Base-by-base conservation (phyloP, 2,329 filamentous ascomycete species). In the Scedosporium minutisporum region DNA sequence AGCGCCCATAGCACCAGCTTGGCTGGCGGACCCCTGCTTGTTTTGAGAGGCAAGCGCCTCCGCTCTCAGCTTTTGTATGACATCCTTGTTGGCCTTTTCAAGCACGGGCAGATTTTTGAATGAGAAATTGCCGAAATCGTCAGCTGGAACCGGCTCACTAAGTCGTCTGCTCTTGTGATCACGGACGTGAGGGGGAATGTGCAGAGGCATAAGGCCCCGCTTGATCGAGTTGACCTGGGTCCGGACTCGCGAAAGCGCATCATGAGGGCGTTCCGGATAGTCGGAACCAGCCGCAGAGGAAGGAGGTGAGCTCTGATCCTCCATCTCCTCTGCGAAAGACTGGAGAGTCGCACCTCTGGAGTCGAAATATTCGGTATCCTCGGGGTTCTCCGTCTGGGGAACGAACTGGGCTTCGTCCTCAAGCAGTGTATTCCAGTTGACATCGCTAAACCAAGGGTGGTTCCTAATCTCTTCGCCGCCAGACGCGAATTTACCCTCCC, bases 311-410 rank as follows among this genome's bases (percentile, higher is more conserved):
- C 82, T 76, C 70, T 96, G 90, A 69, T 97, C 95, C 71, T 97
- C 93, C 69, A 97, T 88, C 72, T 99, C 95, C 66, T 96, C 92
- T 0, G 89, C 87, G 73, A 99, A 99, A 3, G 90, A 90, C 69
- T 96, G 91, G 67, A 97, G 81, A 1, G 92, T 96, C 16, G 95
- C 95, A 29, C 95, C 95, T 67, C 95, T 85, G 23, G 91, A 77
- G 75, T 99, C 95, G 68, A 99, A 99, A 71, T 99, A 99, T 71
- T 99, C 96, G 0, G 95, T 99, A 70, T 99, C 93, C 73, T 99
- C 95, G 0, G 91, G 93, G 68, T 99, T 93, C 70, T 96, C 91
- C 1, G 90, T 88, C 48, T 90, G 89, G 0, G 95, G 95, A 10
- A 99, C 89, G 72, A 99, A 99, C 64, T 96, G 91, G 3, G 96